phyloP scores from a whole-genome alignment of 1,284 basidiomycete genomes.

The Fomitiporia mediterranea region DNA sequence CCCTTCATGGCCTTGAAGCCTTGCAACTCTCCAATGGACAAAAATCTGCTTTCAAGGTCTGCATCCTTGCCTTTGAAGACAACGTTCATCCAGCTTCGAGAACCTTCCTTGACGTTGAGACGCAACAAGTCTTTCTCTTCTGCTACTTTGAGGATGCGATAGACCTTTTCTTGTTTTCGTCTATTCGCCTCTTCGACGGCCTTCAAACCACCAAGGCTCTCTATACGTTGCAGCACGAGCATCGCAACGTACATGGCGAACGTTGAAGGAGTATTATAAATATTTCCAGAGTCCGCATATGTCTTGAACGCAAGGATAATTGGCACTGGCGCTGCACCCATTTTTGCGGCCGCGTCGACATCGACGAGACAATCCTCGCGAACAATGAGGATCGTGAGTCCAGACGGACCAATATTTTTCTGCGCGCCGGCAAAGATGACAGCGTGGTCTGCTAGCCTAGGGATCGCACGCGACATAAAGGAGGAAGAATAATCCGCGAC shows the following conservation, averaged over 20 bases:
- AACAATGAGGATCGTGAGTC: constrained; percentile 90
- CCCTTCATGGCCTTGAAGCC: constrained; percentile 88
- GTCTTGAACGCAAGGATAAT: constrained; percentile 84
- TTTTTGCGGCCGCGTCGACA: constrained; percentile 71
- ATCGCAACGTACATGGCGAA: constrained; percentile 91
- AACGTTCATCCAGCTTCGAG: constrained; percentile 91
- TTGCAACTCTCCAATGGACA: constrained; percentile 70
- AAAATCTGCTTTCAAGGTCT: constrained; percentile 58
- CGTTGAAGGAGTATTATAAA: constrained; percentile 96
- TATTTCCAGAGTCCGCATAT: constrained; percentile 71
- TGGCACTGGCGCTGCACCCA: constrained; percentile 76
- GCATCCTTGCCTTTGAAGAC: constrained; percentile 71
- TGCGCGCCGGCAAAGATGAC: constrained; percentile 98
- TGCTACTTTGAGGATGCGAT: constrained; percentile 66
- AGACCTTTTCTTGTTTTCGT: constrained; percentile 73
- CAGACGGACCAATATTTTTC: constrained; percentile 97
- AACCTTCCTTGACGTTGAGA: constrained; percentile 64
- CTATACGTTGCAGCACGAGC: constrained; percentile 77
- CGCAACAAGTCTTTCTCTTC: constrained; percentile 64
- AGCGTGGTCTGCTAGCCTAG: constrained; percentile 81
- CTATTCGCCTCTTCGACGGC: constrained; percentile 67
- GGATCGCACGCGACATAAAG: constrained; percentile 95
- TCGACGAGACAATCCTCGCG: constrained; percentile 89
- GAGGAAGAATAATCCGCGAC: constrained; percentile 97
- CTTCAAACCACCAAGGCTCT: constrained; percentile 64